phyloP scores from a whole-genome alignment of 805 yeast genomes.

The Candida ovalis region DNA sequence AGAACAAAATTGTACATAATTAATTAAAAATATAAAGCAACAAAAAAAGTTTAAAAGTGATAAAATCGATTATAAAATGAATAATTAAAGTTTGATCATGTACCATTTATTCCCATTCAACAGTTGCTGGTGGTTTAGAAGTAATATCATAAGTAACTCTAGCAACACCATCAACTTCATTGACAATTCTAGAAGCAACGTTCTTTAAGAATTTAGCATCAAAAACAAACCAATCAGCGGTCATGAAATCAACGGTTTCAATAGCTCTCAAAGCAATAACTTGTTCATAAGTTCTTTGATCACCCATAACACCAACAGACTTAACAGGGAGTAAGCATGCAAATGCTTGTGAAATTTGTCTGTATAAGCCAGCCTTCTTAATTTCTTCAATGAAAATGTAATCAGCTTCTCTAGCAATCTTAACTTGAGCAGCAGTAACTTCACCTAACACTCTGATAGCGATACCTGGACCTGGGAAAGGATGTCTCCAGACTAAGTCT shows the following conservation, averaged over 20 bases:
- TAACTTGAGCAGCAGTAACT: conserved; percentile 89
- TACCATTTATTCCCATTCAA: conserved; percentile 81
- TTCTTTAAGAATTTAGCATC: conserved; percentile 88
- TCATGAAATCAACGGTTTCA: conserved; percentile 97
- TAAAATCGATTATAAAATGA: background rate
- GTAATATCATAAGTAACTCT: conserved; percentile 98
- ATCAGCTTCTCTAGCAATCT: conserved; percentile 97
- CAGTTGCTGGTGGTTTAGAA: conserved; percentile 99
- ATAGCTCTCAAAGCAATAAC: conserved; percentile 98
- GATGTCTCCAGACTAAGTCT: conserved; percentile 99
- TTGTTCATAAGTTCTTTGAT: conserved; percentile 98
- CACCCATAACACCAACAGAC: conserved; percentile 99
- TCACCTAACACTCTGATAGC: conserved; percentile 98
- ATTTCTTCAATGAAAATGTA: conserved; percentile 94
- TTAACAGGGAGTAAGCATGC: conserved; percentile 96
- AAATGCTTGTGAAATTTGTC: conserved; percentile 93
- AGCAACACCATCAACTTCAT: conserved; percentile 98
- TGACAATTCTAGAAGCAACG: conserved; percentile 93
- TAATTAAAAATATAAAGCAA: background rate
- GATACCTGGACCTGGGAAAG: conserved; percentile 99
- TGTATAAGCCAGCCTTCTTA: conserved; percentile 86
- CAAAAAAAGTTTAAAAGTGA: background rate
- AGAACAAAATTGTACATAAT: conserved; percentile 1
- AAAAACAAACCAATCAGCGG: conserved; percentile 98
- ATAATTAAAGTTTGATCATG: no score